Base-by-base conservation (phyloP, 306 rosid species). In the Elaeagnus macrophylla region DNA sequence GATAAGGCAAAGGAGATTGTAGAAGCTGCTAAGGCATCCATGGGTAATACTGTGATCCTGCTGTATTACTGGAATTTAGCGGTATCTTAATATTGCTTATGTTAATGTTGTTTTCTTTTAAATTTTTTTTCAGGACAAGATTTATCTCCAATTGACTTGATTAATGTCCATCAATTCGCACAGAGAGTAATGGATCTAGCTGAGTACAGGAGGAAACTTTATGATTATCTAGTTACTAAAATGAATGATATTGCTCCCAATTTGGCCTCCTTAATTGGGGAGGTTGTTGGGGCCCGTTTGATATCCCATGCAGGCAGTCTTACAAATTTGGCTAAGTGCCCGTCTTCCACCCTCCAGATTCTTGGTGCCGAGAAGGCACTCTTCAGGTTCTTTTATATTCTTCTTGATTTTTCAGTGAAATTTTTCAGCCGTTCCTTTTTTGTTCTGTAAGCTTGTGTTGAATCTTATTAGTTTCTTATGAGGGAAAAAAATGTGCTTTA, bases 341-440 rank as follows among this genome's bases (percentile, higher is more conserved):
- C 99, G 42, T 84, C 99, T 37, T 91, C 99, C 48, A 91, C 96
- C 61, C 99, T 91, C 61, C 99, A 91, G 63, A 87, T 91, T 64
- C 99, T 91, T 56, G 99, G 99, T 13, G 99, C 99, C 0, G 99
- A 91, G 85, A 91, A 91, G 80, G 99, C 99, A 12, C 85, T 91
- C 69, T 91, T 91, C 85, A 87, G 99, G 99, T 90, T 53, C 70
- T 70, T 39, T 32, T 46, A 39, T n/a, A n/a, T n/a, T n/a, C n/a
- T n/a, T 25, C 32, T 5, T 25, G 32, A 25, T 25, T 25, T 25
- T 25, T 25, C 32, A 25, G 32, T 25, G 32, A 25, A 25, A 25
- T 2, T 25, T 25, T 25, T 25, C 32, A 25, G 0, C 32, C 4
- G 32, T 25, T 25, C 2, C 2, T 25, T 25, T 25, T 25, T 25